Conservation (phyloP, 2,329 filamentous ascomycete species). For the Arachnopeziza araneosa region DNA sequence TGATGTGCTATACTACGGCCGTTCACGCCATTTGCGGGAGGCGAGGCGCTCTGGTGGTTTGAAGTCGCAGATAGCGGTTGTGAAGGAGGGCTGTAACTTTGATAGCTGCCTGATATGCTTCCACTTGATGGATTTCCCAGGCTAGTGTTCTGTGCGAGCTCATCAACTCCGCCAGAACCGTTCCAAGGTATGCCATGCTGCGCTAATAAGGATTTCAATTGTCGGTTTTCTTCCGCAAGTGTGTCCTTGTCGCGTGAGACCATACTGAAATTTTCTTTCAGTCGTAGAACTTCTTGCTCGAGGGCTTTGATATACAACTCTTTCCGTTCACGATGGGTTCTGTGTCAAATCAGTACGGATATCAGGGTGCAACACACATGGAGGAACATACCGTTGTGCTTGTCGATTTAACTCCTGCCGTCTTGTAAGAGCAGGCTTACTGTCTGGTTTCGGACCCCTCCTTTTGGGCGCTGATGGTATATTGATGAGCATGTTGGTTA, state of each 20-base stretch:
- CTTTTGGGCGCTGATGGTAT: slow-evolving; percentile 59
- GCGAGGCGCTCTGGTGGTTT: slow-evolving; percentile 1
- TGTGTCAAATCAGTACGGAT: slow-evolving; percentile 34
- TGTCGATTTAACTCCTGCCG: slow-evolving; percentile 93
- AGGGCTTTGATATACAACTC: slow-evolving; percentile 93
- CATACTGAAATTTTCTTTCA: slow-evolving; percentile 79
- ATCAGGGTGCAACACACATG: neutral
- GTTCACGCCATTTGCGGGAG: slow-evolving; percentile 8
- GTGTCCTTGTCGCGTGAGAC: slow-evolving; percentile 71
- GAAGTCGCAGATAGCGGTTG: slow-evolving; percentile 13
- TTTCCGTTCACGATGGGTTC: slow-evolving; percentile 94
- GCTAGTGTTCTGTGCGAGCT: slow-evolving; percentile 38
- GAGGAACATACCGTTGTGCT: slow-evolving; percentile 70
- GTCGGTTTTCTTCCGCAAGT: slow-evolving; percentile 71
- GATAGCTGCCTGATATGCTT: slow-evolving; percentile 59
- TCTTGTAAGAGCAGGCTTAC: slow-evolving; percentile 86
- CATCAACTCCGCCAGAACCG: slow-evolving; percentile 28
- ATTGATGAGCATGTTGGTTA: neutral
- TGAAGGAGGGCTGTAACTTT: slow-evolving; percentile 27
- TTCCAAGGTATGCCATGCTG: slow-evolving; percentile 45
- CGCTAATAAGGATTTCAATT: slow-evolving; percentile 54
- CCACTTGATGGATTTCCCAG: slow-evolving; percentile 45
- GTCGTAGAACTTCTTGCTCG: slow-evolving; percentile 81
- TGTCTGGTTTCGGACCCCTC: slow-evolving; percentile 92
- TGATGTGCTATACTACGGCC: slow-evolving; percentile 22